Base-by-base conservation (phyloP, 2,329 filamentous ascomycete species). In the Tolypocladium ophioglossoides region DNA sequence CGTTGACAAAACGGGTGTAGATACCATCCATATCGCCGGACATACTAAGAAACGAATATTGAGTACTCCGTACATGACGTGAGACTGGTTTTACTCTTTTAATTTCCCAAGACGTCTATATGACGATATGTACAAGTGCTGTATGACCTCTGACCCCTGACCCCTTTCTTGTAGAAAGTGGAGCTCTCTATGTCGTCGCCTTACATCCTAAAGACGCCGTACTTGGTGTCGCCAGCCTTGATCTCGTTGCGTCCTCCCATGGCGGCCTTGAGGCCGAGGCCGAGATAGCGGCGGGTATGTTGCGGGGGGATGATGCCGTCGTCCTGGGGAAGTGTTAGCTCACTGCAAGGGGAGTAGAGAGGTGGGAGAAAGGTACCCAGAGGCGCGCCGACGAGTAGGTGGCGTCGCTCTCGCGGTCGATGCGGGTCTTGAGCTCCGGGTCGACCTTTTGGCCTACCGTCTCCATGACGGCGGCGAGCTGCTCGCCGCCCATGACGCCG, bases 401-500 rank as follows among this genome's bases (percentile, higher is more conserved):
- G 0, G 90, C 90, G 62, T 96, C 89, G 53, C 89, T 95, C 75
- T 97, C 92, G 52, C 79, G 78, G 67, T 97, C 92, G 62, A 99
- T 97, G 48, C 92, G 79, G 41, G 83, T 83, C 71, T 87, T 89
- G 57, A 97, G 75, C 58, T 85, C 86, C 0, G 88, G 87, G 67
- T 96, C 91, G 1, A 84, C 85, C 56, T 83, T 83, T 71, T 88
- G 87, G 10, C 92, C 91, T 0, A 99, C 92, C 2, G 91, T 88
- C 72, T 91, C 89, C 94, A 99, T 97, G 57, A 99, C 94, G 4
- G 86, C 82, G 9, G 86, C 86, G 38, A 99, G 77, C 74, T 97
- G 92, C 72, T 96, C 92, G 41, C 87, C 81, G 22, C 94, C 94
- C 94, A 99, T 99, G 62, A 99, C 91, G 35, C 89, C 89, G 52